phyloP scores from a whole-genome alignment of 2,329 filamentous ascomycete genomes.

The Penicillium sp. region DNA sequence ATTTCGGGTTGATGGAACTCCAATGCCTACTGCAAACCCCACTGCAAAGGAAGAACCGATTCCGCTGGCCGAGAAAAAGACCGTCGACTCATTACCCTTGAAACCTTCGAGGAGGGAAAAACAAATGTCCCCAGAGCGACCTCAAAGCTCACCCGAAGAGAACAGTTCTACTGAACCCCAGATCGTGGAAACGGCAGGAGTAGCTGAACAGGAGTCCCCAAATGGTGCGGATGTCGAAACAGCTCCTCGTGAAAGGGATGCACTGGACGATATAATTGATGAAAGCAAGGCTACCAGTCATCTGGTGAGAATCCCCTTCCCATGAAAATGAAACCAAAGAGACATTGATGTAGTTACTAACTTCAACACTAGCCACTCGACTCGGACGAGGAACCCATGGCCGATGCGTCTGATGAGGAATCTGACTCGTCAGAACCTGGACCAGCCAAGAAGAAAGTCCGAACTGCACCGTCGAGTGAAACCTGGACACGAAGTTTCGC shows the following conservation, averaged over 20 bases:
- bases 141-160: constrained; percentile 15
- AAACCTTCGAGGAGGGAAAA: constrained; percentile 31
- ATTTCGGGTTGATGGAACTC: constrained; percentile 43
- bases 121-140: constrained; percentile 18
- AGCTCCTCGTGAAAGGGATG: constrained; percentile 49
- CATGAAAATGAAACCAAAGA: neutral
- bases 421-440: constrained; percentile 11
- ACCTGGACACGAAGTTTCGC: constrained; percentile 53
- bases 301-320: constrained; percentile 50
- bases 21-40: constrained; percentile 11
- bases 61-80: constrained; percentile 8
- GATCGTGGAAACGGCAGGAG: neutral
- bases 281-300: constrained; percentile 64
- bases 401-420: constrained; percentile 20
- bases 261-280: constrained; percentile 67
- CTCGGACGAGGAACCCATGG: constrained; percentile 23
- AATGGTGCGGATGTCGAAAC: constrained; percentile 8
- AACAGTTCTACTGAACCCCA: neutral
- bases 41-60: constrained; percentile 15
- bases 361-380: constrained; percentile 40
- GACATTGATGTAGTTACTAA: constrained; percentile 1
- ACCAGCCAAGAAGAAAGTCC: neutral
- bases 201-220: neutral
- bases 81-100: constrained; percentile 29
- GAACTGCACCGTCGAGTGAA: constrained; percentile 5